Evolutionary conservation across 805 yeast genomes (phyloP).

Genomic region (Yueomyces sinensis): DNA sequence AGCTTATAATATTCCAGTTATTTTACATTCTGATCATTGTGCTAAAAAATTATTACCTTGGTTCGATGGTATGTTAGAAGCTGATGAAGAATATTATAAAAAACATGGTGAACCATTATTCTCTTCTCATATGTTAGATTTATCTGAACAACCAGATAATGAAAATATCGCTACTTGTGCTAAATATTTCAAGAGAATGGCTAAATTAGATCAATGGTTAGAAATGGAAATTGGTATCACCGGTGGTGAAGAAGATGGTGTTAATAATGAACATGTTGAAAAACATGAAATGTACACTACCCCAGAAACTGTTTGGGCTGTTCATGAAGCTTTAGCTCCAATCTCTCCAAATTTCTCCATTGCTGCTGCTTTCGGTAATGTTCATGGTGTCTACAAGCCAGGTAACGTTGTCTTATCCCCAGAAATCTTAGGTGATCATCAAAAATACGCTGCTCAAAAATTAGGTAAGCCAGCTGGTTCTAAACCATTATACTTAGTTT

Average conservation of each 20-base stretch:
- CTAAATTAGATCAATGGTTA: conserved; percentile 91
- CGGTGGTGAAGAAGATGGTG: conserved; percentile 99
- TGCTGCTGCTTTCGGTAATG: conserved; percentile 99
- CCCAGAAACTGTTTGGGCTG: conserved; percentile 88
- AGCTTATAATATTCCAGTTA: conserved; percentile 89
- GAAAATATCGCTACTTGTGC: conserved; percentile 91
- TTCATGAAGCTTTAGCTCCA: conserved; percentile 78
- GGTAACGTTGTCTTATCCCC: conserved; percentile 95
- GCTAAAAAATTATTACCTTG: conserved; percentile 96
- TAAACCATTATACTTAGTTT: conserved; percentile 86
- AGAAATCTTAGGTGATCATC: conserved; percentile 90
- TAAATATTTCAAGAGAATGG: conserved; percentile 87
- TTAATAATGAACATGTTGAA: conserved; percentile 88
- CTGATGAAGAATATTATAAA: conserved; percentile 87
- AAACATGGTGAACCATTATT: conserved; percentile 86
- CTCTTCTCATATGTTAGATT: conserved; percentile 98
- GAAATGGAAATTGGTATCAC: conserved; percentile 99
- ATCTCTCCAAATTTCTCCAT: conserved; percentile 97
- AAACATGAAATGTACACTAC: conserved; percentile 83
- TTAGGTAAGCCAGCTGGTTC: conserved; percentile 32
- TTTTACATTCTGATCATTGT: conserved; percentile 97
- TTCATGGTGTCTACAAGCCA: conserved; percentile 94
- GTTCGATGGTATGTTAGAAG: conserved; percentile 96
- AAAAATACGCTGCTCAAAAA: conserved; percentile 69
- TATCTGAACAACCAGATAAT: conserved; percentile 92